Evolutionary conservation across 371 early-diverging fungal genomes (phyloP).

Genomic region (Phascolomyces articulosus): DNA sequence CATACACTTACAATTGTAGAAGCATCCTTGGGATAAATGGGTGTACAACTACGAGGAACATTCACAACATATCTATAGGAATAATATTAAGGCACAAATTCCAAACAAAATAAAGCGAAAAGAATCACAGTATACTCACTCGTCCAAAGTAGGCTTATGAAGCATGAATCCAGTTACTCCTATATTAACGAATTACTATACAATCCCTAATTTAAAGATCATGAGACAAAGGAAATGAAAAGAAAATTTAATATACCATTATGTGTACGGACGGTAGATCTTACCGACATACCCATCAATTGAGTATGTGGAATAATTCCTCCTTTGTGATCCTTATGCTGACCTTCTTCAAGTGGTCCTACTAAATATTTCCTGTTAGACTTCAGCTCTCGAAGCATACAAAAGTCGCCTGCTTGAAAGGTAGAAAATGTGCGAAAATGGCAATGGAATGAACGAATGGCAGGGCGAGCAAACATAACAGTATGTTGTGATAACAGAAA

Average conservation of each 20-base stretch:
- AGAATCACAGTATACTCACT: too few relatives aligned
- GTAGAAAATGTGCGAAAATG: constrained; percentile 10
- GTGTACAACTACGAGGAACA: constrained; percentile 66
- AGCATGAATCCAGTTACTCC: constrained; percentile 48
- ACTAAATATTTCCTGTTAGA: constrained; percentile 42
- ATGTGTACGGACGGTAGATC: constrained; percentile 48
- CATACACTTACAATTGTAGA: constrained; percentile 57
- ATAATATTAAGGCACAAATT: background rate
- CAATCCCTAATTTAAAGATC: too few relatives aligned
- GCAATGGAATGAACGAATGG: background rate
- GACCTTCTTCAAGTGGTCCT: constrained; percentile 42
- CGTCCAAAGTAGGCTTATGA: constrained; percentile 74
- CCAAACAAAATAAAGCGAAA: too few relatives aligned
- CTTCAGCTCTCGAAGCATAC: constrained; percentile 46
- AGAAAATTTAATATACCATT: constrained; percentile 29
- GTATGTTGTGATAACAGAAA: too few relatives aligned
- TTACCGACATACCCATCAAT: constrained; percentile 54
- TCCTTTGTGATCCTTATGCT: constrained; percentile 29
- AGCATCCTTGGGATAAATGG: constrained; percentile 81
- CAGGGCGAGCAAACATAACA: background rate
- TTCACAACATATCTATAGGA: constrained; percentile 53
- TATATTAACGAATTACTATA: constrained; percentile 12
- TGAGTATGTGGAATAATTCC: constrained; percentile 54
- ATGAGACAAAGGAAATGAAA: background rate
- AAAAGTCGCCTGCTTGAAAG: constrained; percentile 46